These are phyloP conservation scores for Talaromyces borbonicus DNA, from an alignment of 495 filamentous ascomycete species.

Conservation along the genomic window DNA sequence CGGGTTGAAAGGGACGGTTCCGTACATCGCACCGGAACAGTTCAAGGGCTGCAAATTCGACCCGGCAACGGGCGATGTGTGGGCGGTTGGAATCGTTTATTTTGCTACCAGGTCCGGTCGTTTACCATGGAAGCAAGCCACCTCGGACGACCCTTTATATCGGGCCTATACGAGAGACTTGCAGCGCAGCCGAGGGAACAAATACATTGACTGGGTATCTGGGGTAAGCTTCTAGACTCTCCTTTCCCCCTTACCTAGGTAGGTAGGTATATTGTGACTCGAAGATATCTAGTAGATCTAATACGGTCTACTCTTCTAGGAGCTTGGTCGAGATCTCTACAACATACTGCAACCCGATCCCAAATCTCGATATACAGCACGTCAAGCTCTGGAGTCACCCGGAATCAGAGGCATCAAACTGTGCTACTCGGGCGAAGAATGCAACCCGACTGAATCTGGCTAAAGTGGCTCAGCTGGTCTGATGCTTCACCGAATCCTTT, in stretches of 20 bases:
- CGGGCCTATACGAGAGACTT: neutral
- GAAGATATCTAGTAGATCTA: too few relatives aligned
- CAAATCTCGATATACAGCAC: neutral
- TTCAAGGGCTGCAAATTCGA: conserved; percentile 6
- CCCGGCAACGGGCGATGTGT: conserved; percentile 12
- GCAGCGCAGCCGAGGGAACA: neutral
- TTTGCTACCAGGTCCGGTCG: conserved; percentile 9
- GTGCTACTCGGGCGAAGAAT: neutral
- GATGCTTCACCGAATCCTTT: too few relatives aligned
- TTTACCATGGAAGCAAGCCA: conserved; percentile 12
- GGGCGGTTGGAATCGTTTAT: conserved; percentile 16
- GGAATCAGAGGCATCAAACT: conserved; percentile 1
- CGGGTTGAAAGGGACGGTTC: conserved; percentile 4
- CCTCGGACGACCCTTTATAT: neutral
- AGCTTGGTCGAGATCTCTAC: conserved; percentile 35
- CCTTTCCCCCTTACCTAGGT: neutral
- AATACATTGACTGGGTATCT: neutral
- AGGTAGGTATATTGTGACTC: too few relatives aligned
- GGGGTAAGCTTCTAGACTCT: neutral
- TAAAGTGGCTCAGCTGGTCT: too few relatives aligned
- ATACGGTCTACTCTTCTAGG: too few relatives aligned
- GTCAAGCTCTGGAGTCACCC: neutral
- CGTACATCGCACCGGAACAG: conserved; percentile 12
- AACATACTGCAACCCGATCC: neutral
- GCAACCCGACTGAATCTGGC: neutral